Evolutionary conservation across 2,329 filamentous ascomycete species (phyloP), one percentile per base, ranked within the genome.

Genomic region (Alternaria arbusti): DNA sequence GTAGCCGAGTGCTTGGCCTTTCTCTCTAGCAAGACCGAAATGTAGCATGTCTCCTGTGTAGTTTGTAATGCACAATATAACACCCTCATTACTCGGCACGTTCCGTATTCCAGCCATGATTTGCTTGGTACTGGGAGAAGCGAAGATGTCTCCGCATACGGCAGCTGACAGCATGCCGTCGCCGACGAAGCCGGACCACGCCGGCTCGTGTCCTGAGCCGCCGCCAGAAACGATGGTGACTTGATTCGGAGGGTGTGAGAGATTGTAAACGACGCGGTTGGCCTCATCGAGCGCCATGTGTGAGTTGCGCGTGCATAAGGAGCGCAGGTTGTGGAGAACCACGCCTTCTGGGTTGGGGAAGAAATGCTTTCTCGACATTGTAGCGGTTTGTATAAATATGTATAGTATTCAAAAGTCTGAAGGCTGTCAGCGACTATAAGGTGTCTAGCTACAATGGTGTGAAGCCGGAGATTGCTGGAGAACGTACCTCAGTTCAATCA

Each of bases 281-380:
- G 80, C 60, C 7, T 79, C 76, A 63, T 86, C 82, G 59, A 86
- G 81, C 9, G 75, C 79, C 70, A 80, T 77, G 65, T 79, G 75
- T 4, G 68, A 66, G 61, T 86, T 85, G 8, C 83, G 77, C 3
- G 81, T 74, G 28, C 84, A 81, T 20, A 86, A 75, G 5, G 82
- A 83, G 47, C 82, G 80, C 22, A 86, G 80, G 45, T 82, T 82
- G 54, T 82, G 80, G n/a, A 83, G 76, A 1, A 86, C 84, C 15
- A 86, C 81, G 60, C 84, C 84, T 63, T 83, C 80, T 17, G 84
- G 84, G 55, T 80, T 81, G 30, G 82, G 79, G 65, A 86, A 87
- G 76, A 86, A 87, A 72, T 86, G 85, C 75, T 86, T 87, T 25
- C 82, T 80, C 32, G 84, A 85, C 85, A 86, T 86, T 47, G 40